These are phyloP conservation scores for Senna tora DNA, from an alignment of 306 rosid species.

Conservation along the genomic window DNA sequence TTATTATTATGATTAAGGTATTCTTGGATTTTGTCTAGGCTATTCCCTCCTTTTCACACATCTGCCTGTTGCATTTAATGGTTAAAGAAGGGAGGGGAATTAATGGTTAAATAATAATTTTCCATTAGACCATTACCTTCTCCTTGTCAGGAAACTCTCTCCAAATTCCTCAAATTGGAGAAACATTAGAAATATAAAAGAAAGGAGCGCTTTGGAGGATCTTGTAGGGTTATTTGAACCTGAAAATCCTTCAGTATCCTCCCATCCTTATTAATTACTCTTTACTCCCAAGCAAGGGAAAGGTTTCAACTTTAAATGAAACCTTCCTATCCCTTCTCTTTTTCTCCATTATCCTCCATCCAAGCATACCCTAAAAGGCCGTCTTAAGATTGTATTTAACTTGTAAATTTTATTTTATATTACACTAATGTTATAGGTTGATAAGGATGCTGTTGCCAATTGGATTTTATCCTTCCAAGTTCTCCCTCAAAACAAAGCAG, in stretches of 20 bases:
- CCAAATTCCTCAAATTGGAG: background rate
- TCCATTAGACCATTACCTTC: background rate
- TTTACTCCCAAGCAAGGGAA: constrained; percentile 8
- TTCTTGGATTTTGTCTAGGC: too few species aligned
- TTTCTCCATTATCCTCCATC: background rate
- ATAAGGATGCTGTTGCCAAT: constrained; percentile 60
- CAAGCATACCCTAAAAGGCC: background rate
- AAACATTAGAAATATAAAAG: background rate
- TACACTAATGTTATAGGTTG: constrained; percentile 49
- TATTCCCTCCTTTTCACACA: too few species aligned
- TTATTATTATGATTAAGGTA: too few species aligned
- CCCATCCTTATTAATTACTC: background rate
- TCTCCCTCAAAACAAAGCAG: constrained; percentile 50
- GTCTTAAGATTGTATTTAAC: background rate
- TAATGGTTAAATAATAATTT: background rate
- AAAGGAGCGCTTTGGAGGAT: background rate
- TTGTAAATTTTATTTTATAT: background rate
- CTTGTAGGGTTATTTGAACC: background rate
- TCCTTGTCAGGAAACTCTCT: background rate
- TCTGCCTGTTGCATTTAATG: too few species aligned
- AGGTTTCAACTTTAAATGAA: background rate
- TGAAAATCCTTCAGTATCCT: background rate
- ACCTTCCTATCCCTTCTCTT: background rate
- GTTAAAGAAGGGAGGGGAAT: background rate
- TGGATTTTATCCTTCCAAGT: constrained; percentile 92